Base-by-base conservation (phyloP, 176 grass and related monocot genomes). In the Tillandsia leiboldiana region DNA sequence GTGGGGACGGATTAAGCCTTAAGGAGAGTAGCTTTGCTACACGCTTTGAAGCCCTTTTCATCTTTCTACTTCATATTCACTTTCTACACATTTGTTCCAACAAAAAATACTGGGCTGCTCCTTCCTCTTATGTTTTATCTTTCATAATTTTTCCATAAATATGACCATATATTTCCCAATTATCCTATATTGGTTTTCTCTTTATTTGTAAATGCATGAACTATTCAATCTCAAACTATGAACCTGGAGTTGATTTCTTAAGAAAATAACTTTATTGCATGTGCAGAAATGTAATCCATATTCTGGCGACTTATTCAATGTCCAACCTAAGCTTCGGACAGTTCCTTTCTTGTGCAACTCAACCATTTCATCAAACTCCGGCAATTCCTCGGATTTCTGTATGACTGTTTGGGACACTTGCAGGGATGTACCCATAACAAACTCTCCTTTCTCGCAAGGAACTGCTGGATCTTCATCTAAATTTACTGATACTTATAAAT, bases 231-330 rank as follows among this genome's bases (percentile, higher is more conserved):
- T 56, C 53, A 56, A 56, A 12, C 53, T 56, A 56, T 56, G 9
- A 54, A 56, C 13, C 14, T 56, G 53, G 53, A 56, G 53, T 12
- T 14, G 53, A 14, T 14, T 56, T 56, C 10, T 56, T 13, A 56
- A 56, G 15, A 56, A 56, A n/a, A 56, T 56, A 4, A 56, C 3
- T 56, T 11, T 56, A 56, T 56, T 56, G 53, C 15, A 56, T 61
- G 7, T 61, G 56, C 82, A 96, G 91, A 96, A 85, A 78, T 96
- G 91, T 69, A 69, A 85, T 67, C 91, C 91, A 33, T 96, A 82
- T 75, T 85, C 91, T 51, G 91, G 76, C 67, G 84, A 87, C 12
- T 67, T 96, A 23, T 96, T 87, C 79, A 90, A 81, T 5, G 70
- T 82, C 0, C 50, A 66, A 47, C 81, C n/a, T 69, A 76, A 18